A percentile compares a stretch with the other conserved stretches of the same genome.
phyloP scores from a whole-genome alignment of 2,329 filamentous ascomycete species.

The Hypoxylon sp. region DNA sequence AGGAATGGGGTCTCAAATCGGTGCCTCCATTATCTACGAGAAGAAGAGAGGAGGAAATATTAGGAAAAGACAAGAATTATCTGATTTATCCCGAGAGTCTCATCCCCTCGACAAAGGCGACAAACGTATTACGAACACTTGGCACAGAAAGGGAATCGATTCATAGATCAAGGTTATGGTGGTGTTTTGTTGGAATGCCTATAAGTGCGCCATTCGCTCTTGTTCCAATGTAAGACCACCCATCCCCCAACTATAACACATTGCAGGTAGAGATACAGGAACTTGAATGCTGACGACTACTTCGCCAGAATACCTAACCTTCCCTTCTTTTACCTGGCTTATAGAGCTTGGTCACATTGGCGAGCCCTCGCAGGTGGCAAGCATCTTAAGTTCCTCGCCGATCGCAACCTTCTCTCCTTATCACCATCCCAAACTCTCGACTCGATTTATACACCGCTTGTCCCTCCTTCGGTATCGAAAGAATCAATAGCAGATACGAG shows the following conservation, averaged over 20 bases:
- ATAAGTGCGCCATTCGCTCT: constrained; percentile 83
- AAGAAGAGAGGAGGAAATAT: constrained; percentile 68
- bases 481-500: constrained; percentile 41
- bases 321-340: constrained; percentile 95
- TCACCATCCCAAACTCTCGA: constrained; percentile 76
- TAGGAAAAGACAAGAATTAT: constrained; percentile 71
- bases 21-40: constrained; percentile 81
- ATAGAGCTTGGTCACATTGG: constrained; percentile 92
- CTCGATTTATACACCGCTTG: constrained; percentile 67
- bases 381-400: constrained; percentile 82
- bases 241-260: background rate
- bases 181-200: constrained; percentile 84
- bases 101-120: constrained; percentile 70
- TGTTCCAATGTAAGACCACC: constrained; percentile 77
- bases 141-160: constrained; percentile 82
- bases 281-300: constrained; percentile 34
- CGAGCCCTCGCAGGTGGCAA: constrained; percentile 84
- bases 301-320: constrained; percentile 80
- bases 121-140: constrained; percentile 71
- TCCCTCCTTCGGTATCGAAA: constrained; percentile 41
- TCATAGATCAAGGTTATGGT: constrained; percentile 79
- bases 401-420: constrained; percentile 74
- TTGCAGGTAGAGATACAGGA: too few species aligned
- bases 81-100: constrained; percentile 79
- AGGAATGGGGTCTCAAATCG: constrained; percentile 98